Base-by-base conservation (phyloP, 2,329 filamentous ascomycete species). In the Fusarium pilosicola region DNA sequence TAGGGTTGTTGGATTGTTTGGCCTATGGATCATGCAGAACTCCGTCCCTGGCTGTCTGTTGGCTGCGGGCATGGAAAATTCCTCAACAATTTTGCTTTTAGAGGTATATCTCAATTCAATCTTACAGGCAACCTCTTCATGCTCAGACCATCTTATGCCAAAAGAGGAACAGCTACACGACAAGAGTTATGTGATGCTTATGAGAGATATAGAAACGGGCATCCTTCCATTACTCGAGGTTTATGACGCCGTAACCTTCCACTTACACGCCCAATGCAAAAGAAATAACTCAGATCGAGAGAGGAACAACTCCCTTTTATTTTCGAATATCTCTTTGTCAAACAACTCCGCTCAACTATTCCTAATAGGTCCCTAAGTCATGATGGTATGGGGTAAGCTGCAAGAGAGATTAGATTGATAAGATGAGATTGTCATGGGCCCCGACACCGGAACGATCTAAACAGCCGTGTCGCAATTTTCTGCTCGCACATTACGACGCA, bases 321-420 rank as follows among this genome's bases (percentile, higher is more conserved):
- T 65, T 20, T 20, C 30, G 24, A 58, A 30, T 51, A 58, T 58
- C 42, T 58, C 32, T 58, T 49, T 58, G 56, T 58, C 56, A 58
- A 38, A 38, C 24, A 28, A 48, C 56, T 58, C 56, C 41, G 56
- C 56, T 15, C 30, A 38, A 48, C 22, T n/a, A 51, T 26, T 22
- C 28, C 56, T 4, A 26, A 58, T n/a, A 38, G 42, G 55, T 36
- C 41, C 18, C 30, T 71, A 64, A 62, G 61, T 68, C 61, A 68
- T 45, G 69, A 58, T 66, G 52, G 62, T 72, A 71, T 68, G 67
- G 71, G 71, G 71, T 67, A 68, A 38, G 41, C 34, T 52, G 28
- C 30, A 38, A 2, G 24, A 63, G 55, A 74, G 71, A 74, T 74
- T 68, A 74, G 71, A 74, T 74, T 74, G 72, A 74, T 74, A 74